phyloP scores from a whole-genome alignment of 805 yeast species.

The Saturnispora quitensis region DNA sequence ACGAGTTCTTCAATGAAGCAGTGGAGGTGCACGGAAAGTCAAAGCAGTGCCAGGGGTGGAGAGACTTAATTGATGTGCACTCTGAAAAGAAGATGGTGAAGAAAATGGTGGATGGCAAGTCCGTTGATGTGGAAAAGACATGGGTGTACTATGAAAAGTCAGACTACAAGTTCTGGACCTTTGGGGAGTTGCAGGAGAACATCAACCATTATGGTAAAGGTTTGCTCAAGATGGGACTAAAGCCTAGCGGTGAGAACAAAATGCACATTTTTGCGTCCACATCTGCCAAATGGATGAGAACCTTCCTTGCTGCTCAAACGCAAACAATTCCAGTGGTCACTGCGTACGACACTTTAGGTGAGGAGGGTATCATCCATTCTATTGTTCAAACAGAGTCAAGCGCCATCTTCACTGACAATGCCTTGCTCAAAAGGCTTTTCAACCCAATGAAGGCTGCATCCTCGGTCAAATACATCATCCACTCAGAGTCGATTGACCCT shows the following conservation, averaged over 20 bases:
- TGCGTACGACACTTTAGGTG: constrained; percentile 93
- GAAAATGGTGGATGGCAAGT: constrained; percentile 72
- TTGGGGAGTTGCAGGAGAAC: constrained; percentile 41
- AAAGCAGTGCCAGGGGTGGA: constrained; percentile 59
- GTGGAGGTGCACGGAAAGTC: constrained; percentile 35
- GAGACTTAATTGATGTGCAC: constrained; percentile 67
- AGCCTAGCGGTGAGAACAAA: constrained; percentile 49
- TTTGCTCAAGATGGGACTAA: constrained; percentile 60
- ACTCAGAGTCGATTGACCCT: constrained; percentile 51
- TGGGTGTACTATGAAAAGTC: constrained; percentile 83
- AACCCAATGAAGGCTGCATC: constrained; percentile 62
- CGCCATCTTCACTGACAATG: constrained; percentile 79
- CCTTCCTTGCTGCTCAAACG: constrained; percentile 66
- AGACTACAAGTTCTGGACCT: constrained; percentile 59
- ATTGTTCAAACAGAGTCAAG: constrained; percentile 70
- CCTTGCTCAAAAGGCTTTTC: constrained; percentile 54
- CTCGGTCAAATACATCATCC: constrained; percentile 58
- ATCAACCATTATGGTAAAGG: constrained; percentile 64
- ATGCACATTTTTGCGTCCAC: constrained; percentile 85
- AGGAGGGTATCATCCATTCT: constrained; percentile 78
- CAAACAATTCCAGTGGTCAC: constrained; percentile 85
- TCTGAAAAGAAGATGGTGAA: constrained; percentile 65
- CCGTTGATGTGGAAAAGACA: constrained; percentile 62
- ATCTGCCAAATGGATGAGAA: constrained; percentile 84
- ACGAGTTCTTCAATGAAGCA: constrained; percentile 8